Evolutionary conservation across 495 filamentous ascomycete genomes (phyloP).

Genomic region (Daldinia grandis): DNA sequence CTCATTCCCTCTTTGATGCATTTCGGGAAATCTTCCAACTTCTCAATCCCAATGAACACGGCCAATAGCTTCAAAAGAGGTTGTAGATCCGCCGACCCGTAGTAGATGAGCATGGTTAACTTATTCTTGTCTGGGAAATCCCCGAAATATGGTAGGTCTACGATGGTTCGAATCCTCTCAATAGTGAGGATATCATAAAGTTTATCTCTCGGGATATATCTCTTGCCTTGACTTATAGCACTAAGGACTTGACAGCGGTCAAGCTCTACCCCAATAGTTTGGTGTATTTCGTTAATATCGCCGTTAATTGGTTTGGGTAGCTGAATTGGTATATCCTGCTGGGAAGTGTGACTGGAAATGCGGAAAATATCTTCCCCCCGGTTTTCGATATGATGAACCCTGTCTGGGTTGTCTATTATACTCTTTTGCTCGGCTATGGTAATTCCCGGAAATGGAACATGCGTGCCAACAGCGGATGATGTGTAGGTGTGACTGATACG

Average conservation of each 20-base stretch:
- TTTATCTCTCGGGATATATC: constrained; percentile 11
- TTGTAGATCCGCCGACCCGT: not conserved
- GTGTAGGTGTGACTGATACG: not conserved
- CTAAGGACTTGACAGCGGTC: not conserved
- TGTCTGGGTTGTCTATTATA: not conserved
- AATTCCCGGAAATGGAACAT: not conserved
- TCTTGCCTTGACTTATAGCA: constrained; percentile 1
- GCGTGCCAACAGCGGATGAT: not conserved
- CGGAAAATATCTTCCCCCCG: not conserved
- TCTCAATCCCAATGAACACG: constrained; percentile 12
- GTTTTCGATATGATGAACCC: not conserved
- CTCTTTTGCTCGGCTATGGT: not conserved
- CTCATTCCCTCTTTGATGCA: constrained; percentile 28
- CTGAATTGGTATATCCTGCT: not conserved
- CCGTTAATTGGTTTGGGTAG: not conserved
- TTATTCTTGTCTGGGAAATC: constrained; percentile 1
- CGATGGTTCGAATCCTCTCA: constrained; percentile 14
- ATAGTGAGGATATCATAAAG: constrained; percentile 9
- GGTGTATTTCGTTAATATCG: not conserved
- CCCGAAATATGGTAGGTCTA: not conserved
- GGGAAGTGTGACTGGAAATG: not conserved
- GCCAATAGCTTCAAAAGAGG: constrained; percentile 17
- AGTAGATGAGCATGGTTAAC: constrained; percentile 8
- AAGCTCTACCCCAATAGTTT: not conserved
- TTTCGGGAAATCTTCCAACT: constrained; percentile 1